These are phyloP conservation scores for Lentinus tigrinus DNA, from an alignment of 768 basidiomycete genomes.

Conservation along the genomic window DNA sequence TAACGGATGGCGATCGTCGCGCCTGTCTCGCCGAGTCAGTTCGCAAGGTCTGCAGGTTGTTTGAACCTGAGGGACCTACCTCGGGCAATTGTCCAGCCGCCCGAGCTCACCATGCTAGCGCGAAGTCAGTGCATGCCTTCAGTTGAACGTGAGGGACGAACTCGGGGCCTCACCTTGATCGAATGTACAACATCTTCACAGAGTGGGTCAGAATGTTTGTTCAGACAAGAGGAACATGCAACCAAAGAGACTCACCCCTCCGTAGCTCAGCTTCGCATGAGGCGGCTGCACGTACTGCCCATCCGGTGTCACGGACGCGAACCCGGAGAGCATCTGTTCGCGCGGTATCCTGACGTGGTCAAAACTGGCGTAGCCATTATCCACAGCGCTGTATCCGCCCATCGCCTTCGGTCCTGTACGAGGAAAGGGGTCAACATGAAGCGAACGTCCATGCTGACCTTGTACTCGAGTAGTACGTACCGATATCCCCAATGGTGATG, in stretches of 20 bases:
- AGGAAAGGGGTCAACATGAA: no score
- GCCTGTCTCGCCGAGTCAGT: constrained; percentile 30
- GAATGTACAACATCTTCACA: constrained; percentile 69
- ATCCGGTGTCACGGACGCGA: constrained; percentile 65
- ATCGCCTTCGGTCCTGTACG: constrained; percentile 58
- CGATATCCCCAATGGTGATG: constrained; percentile 69
- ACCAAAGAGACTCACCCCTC: constrained; percentile 50
- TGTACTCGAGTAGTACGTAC: constrained; percentile 32
- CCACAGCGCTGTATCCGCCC: constrained; percentile 46
- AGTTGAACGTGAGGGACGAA: not conserved
- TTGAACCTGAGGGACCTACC: constrained; percentile 36
- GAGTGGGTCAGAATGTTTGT: not conserved
- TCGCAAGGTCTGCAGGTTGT: not conserved
- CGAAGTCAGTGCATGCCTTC: not conserved
- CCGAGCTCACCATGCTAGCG: constrained; percentile 59
- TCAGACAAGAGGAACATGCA: not conserved
- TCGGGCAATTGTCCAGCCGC: constrained; percentile 65
- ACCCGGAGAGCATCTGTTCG: constrained; percentile 72
- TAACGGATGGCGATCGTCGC: constrained; percentile 71
- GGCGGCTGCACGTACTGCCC: constrained; percentile 65
- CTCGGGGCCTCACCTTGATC: constrained; percentile 48
- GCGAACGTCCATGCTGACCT: no score
- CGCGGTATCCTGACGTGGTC: constrained; percentile 65
- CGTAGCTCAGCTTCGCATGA: constrained; percentile 74
- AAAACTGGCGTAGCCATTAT: constrained; percentile 72